Evolutionary conservation across 495 filamentous ascomycete genomes (phyloP), one percentile per base, ranked within the genome.

Genomic region (Hypoxylon lienhwacheense): DNA sequence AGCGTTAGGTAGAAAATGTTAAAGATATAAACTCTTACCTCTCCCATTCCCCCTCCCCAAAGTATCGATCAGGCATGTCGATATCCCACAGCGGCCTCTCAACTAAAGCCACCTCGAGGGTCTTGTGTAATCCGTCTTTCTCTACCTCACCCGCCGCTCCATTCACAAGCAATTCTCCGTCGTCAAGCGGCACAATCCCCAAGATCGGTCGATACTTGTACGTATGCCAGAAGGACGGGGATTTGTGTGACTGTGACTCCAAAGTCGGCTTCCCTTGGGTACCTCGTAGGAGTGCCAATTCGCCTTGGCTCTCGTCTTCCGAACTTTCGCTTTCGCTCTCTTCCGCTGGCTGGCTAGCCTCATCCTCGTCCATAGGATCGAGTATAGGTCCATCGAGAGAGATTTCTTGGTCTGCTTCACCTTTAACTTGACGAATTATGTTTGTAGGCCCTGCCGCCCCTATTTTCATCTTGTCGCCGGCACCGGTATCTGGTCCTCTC

Each of bases 121-220:
- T 67, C 41, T 67, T 63, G 3, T 57, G 41, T 7, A 44, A 43
- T 26, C 26, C 56, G 12, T 68, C 67, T 17, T 73, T 64, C 5
- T 63, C n/a, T 10, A 24, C 36, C 19, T 25, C 14, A 14, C 42
- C 50, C 12, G 10, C 12, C 4, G 35, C 47, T 10, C 66, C 56
- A 21, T 65, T 65, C 14, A 64, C 56, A 11, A 44, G 49, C 53
- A 14, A 43, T 26, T 74, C 68, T 16, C 51, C 67, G 15, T 57
- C 59, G 12, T 74, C 73, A 17, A 98, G 70, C 12, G 86, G 84
- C 10, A 92, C 86, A 21, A 97, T 86, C 3, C 91, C 93, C 58
- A 99, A 70, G 52, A 99, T 90, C 6, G 91, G 87, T 48, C 90
- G 77, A 66, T 96, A 99, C 65, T 93, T 91, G 70, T 87, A 89